Base-by-base conservation (phyloP, 768 basidiomycete genomes). In the Tulasnella sp. region DNA sequence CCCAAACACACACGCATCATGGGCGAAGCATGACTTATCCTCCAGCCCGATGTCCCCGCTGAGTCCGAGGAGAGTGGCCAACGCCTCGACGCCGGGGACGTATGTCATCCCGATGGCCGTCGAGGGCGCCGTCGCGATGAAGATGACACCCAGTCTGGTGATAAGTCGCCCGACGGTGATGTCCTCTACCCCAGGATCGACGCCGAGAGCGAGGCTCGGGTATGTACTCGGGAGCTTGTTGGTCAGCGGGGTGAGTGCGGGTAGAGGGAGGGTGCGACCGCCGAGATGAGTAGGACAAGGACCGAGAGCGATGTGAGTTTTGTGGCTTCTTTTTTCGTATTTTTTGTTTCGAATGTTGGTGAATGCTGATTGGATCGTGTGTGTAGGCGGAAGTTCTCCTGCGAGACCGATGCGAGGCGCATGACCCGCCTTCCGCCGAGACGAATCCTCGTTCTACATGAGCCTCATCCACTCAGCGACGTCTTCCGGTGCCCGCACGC, bases 401-500 rank as follows among this genome's bases (percentile, higher is more conserved):
- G n/a, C 11, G 6, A 32, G 67, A 41, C 44, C 39, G 19, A 69
- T 69, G 42, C 9, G 36, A 6, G 16, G 39, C 11, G 44, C 67
- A 19, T 52, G 41, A 41, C 67, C 67, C 22, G 67, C 67, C 8
- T 42, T 69, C 5, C 67, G 67, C 39, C 40, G 67, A 16, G 67
- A 69, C 29, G 67, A 41, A 7, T 69, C 67, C 7, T 69, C 41
- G 67, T 69, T 69, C 44, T 69, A 69, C 35, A 39, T 52, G 36
- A 47, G 26, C 26, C n/a, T n/a, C n/a, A 42, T 69, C 9, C 40
- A 17, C 11, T n/a, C 39, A 52, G 36, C 42, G 29, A 19, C 67
- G 22, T 29, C 42, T 41, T 32, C 12, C 5, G 7, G 59, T 11
- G 22, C 59, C 22, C 59, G 59, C 59, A 32, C 22, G 59, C 9